Evolutionary conservation across 805 yeast species (phyloP), one percentile per base, ranked within the genome.

Genomic region (Henningerozyma blattae): DNA sequence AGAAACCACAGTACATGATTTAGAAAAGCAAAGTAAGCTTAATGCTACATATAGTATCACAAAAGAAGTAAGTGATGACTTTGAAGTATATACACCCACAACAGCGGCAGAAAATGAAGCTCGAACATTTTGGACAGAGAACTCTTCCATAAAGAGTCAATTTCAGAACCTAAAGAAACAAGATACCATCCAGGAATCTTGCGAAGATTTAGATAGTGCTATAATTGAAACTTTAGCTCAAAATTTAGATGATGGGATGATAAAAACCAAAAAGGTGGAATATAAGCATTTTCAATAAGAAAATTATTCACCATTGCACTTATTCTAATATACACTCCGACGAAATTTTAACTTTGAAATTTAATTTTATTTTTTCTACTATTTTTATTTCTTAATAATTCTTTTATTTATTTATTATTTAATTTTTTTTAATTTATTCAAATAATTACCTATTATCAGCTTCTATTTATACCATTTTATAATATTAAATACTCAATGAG

Each of bases 21-120:
- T 40, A 19, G 51, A 46, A 24, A 40, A 40, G 19, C 39, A 40
- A 15, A 10, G 7, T 15, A 20, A 7, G 13, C 3, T 33, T 14
- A 31, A 24, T 10, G 33, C 28, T 4, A 39, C 39, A 30, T 33
- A 40, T 18, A 40, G 36, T 31, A 5, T 8, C 5, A 24, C 6
- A n/a, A 24, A n/a, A 13, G 5, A 6, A 24, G 2, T 5, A 5
- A 12, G 15, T 10, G n/a, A 8, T 12, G 6, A 24, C 5, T 6
- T 12, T 24, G 45, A 47, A 15, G 27, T 53, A 3, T 48, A 42
- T 31, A 57, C 62, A 1, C 62, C 64, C 27, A 41, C 58, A 22
- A 52, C 64, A 1, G 50, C 49, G 3, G 57, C 53, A 15, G 65
- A 57, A 18, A 57, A 53, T 20, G 60, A 57, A 14, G 60, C 59